Conservation (phyloP, 306 rosid species). For the Cyclanthera cordifolia region DNA sequence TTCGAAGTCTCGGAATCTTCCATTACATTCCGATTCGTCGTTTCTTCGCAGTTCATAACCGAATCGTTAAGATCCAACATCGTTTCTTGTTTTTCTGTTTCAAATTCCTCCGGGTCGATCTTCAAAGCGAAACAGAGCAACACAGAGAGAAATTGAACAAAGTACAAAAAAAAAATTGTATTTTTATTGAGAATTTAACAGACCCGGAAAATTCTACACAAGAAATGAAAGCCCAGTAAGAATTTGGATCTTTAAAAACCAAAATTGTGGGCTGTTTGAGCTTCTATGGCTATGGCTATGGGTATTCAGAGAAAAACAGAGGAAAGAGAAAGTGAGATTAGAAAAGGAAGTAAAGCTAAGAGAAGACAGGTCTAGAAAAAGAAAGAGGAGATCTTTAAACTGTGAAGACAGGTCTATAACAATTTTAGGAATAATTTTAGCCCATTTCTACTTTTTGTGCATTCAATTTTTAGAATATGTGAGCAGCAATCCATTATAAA, state of each 20-base stretch:
- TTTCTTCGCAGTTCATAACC: conserved; percentile 15
- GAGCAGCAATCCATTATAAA: neutral
- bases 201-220: neutral
- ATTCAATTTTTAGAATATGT: neutral
- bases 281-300: neutral
- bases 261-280: neutral
- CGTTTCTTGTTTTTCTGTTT: neutral
- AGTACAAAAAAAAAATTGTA: neutral
- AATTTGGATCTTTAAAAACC: neutral
- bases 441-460: neutral
- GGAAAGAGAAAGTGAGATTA: conserved; percentile 2
- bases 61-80: conserved; percentile 41
- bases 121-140: neutral
- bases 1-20: conserved; percentile 32
- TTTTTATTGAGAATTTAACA: neutral
- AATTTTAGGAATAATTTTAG: conserved; percentile 3
- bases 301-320: neutral
- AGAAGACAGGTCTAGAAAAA: conserved; percentile 5
- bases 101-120: neutral
- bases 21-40: neutral
- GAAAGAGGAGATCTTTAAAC: conserved; percentile 9
- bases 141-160: neutral
- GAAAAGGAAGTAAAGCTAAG: neutral
- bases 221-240: neutral
- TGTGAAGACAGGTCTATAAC: neutral